Conservation (phyloP, 805 yeast genomes). For the Nakazawaea pomicola region DNA sequence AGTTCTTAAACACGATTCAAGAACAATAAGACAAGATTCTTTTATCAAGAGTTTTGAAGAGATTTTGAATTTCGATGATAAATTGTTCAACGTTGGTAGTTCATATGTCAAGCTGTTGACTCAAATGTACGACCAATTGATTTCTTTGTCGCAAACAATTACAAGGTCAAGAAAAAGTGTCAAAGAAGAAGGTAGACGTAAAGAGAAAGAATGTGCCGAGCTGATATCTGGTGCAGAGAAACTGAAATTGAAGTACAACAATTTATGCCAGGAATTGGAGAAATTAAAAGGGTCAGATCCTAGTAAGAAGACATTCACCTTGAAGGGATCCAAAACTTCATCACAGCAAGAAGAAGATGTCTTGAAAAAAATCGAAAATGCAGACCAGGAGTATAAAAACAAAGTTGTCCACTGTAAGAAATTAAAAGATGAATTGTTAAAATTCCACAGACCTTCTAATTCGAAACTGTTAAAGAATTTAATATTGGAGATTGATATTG, state of each 20-base stretch:
- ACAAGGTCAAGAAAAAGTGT: constrained; percentile 66
- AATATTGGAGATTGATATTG: constrained; percentile 84
- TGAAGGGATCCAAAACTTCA: constrained; percentile 73
- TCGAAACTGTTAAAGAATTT: constrained; percentile 69
- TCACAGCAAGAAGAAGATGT: constrained; percentile 91
- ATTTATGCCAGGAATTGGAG: constrained; percentile 83
- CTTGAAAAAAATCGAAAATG: constrained; percentile 69
- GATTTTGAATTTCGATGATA: constrained; percentile 75
- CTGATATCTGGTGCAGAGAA: constrained; percentile 82
- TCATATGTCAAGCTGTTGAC: constrained; percentile 76
- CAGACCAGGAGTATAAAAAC: constrained; percentile 82
- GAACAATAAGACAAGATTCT: constrained; percentile 53
- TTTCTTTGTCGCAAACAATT: constrained; percentile 64
- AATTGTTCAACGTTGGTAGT: constrained; percentile 58
- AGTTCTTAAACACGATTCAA: constrained; percentile 37
- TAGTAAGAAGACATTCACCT: constrained; percentile 71
- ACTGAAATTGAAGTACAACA: constrained; percentile 73
- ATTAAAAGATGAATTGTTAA: constrained; percentile 65
- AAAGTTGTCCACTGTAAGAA: constrained; percentile 71
- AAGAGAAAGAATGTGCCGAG: constrained; percentile 82
- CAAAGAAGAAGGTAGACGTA: constrained; percentile 77
- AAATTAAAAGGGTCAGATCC: constrained; percentile 74
- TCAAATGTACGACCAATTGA: constrained; percentile 81
- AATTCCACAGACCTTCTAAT: constrained; percentile 71
- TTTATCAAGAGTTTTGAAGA: constrained; percentile 62